Base-by-base conservation (phyloP, 306 rosid genomes). In the Castanopsis chinensis region DNA sequence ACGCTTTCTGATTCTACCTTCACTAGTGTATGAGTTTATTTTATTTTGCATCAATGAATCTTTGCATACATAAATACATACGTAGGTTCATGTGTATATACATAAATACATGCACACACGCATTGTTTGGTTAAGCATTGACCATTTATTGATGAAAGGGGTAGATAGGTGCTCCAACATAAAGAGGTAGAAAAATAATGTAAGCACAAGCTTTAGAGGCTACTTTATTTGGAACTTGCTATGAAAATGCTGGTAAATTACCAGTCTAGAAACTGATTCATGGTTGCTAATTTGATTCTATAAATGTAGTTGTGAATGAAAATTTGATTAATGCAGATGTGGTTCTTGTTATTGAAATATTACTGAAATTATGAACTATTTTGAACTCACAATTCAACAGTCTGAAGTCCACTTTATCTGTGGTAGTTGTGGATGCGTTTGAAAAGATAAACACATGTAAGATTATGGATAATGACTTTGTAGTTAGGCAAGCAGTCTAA, bases 1-100 rank as follows among this genome's bases (percentile, higher is more conserved):
- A 1, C 80, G 88, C 32, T 95, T 82, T 75, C 83, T 95, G 15
- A 83, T 95, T 59, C 88, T 85, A 11, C 99, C 99, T 69, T 80
- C 90, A 57, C 87, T 95, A 2, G 33, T 92, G 99, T 95, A 88
- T 76, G 87, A 53, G 27, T 56, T 2, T 52, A 20, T 55, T 79
- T 76, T 59, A 4, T 67, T 17, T 53, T 0, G 63, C 25, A 35
- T 55, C 15, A 20, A 27, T 28, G 19, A 18, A 41, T 61, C 35
- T 25, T n/a, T 35, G 4, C 15, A 33, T 19, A 10, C 49, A 67
- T 19, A n/a, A 35, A 67, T 14, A 67, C 5, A 8, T 19, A 67
- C 1, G 35, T 19, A 67, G n/a, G 27, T 14, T 17, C 25, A 35
- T 6, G 43, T 28, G 20, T 33, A 20, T 6, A 23, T 67, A 18